Evolutionary conservation across 2,329 filamentous ascomycete genomes (phyloP).

Genomic region (Arthrobotrys musiformis): DNA sequence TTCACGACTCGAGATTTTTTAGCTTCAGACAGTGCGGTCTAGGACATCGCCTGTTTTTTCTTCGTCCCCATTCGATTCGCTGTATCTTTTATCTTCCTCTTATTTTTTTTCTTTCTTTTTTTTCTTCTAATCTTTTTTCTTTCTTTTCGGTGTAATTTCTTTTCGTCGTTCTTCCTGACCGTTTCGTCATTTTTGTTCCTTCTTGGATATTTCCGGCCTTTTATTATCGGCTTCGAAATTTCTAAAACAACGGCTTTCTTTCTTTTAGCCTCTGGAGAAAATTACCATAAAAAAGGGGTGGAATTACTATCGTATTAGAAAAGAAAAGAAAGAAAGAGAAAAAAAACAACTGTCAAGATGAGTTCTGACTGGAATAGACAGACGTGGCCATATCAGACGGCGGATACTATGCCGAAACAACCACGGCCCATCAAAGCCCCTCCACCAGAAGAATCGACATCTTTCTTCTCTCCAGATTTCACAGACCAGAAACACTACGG

Average conservation of each 20-base stretch:
- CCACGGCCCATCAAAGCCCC: constrained; percentile 50
- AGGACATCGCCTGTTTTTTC: constrained; percentile 21
- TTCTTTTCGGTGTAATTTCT: background rate
- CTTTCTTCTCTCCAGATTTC: constrained; percentile 47
- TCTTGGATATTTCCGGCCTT: constrained; percentile 8
- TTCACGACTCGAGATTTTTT: constrained; percentile 19
- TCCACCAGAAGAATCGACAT: constrained; percentile 40
- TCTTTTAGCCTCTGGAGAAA: constrained; percentile 32
- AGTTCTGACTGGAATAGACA: constrained; percentile 55
- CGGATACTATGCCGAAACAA: constrained; percentile 50
- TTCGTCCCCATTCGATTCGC: constrained; percentile 40
- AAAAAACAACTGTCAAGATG: constrained; percentile 46
- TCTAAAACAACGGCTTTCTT: constrained; percentile 42
- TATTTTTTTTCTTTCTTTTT: background rate
- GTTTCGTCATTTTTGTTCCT: constrained; percentile 8
- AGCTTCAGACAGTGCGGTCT: constrained; percentile 32
- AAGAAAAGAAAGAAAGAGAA: too few species aligned
- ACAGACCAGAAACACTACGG: constrained; percentile 55
- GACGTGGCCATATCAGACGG: constrained; percentile 32
- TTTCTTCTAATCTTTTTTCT: background rate
- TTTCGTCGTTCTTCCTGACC: background rate
- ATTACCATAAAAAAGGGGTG: constrained; percentile 1
- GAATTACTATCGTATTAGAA: constrained; percentile 15
- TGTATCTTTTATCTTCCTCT: constrained; percentile 30
- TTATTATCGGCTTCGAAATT: constrained; percentile 21